Conservation (phyloP, 352 stramenopile genomes). For the Globisporangium abappressorium region DNA sequence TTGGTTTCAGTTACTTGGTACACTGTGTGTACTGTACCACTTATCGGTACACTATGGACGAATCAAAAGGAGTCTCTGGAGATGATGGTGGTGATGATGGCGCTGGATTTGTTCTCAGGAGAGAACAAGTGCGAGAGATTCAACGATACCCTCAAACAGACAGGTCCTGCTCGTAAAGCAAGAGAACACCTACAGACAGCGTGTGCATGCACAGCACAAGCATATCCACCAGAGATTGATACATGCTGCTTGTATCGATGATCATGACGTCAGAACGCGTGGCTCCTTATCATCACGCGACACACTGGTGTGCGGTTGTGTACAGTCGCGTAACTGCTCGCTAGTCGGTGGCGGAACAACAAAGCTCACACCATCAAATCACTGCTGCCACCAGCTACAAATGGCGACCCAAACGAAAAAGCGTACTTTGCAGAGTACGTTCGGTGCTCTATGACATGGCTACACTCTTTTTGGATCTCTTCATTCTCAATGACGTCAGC, state of each 20-base stretch:
- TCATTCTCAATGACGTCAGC: background rate
- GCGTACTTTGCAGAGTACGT: background rate
- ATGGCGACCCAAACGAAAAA: background rate
- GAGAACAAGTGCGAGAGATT: background rate
- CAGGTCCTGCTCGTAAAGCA: no score
- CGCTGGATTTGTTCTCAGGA: background rate
- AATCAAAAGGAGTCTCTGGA: background rate
- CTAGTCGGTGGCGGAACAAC: background rate
- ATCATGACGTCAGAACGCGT: constrained; percentile 9
- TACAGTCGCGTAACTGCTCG: background rate
- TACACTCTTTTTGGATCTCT: background rate
- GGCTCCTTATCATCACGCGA: background rate
- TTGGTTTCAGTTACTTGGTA: background rate
- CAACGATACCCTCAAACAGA: background rate
- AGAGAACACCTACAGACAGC: background rate
- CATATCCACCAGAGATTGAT: background rate
- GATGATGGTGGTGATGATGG: background rate
- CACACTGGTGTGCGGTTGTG: background rate
- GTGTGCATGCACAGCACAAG: background rate
- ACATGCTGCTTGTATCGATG: background rate
- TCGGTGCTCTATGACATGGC: background rate
- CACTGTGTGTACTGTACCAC: background rate
- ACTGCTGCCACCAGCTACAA: background rate
- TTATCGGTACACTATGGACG: background rate
- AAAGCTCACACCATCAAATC: background rate